These are phyloP conservation scores for Ogataea naganishii DNA, from an alignment of 805 yeast genomes.

Conservation along the genomic window DNA sequence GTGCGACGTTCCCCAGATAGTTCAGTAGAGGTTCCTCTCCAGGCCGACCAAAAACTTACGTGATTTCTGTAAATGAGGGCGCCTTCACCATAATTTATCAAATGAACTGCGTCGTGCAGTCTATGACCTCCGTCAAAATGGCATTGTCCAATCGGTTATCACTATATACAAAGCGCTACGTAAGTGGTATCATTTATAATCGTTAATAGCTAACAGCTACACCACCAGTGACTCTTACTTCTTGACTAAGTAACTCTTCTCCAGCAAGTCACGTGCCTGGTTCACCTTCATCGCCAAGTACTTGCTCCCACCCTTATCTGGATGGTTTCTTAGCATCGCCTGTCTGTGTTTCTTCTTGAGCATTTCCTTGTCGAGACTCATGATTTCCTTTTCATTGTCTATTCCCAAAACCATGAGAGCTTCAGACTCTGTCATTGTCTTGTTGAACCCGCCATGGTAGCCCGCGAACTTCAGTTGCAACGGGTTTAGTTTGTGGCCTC, in stretches of 20 bases:
- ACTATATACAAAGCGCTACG: too few relatives aligned
- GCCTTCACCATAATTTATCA: too few relatives aligned
- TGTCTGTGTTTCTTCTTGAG: slow-evolving; percentile 66
- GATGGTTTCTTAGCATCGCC: slow-evolving; percentile 78
- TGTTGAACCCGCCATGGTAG: slow-evolving; percentile 55
- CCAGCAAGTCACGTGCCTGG: slow-evolving; percentile 76
- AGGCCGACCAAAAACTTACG: too few relatives aligned
- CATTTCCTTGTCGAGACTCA: slow-evolving; percentile 34
- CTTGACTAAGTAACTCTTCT: slow-evolving; percentile 43
- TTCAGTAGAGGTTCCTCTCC: too few relatives aligned
- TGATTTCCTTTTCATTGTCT: slow-evolving; percentile 40
- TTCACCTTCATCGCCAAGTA: slow-evolving; percentile 77
- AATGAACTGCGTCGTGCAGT: too few relatives aligned
- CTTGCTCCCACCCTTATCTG: slow-evolving; percentile 84
- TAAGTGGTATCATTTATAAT: too few relatives aligned
- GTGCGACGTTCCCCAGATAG: too few relatives aligned
- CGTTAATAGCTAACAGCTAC: too few relatives aligned
- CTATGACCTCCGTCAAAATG: too few relatives aligned
- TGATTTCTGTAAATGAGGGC: too few relatives aligned
- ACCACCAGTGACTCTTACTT: slow-evolving; percentile 6
- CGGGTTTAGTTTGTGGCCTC: slow-evolving; percentile 8
- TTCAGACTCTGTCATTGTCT: slow-evolving; percentile 59
- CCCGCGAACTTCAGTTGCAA: slow-evolving; percentile 24
- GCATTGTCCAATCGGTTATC: too few relatives aligned
- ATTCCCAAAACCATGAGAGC: slow-evolving; percentile 60